Base-by-base conservation (phyloP, 768 basidiomycete genomes). In the Sarcodon aspratus region DNA sequence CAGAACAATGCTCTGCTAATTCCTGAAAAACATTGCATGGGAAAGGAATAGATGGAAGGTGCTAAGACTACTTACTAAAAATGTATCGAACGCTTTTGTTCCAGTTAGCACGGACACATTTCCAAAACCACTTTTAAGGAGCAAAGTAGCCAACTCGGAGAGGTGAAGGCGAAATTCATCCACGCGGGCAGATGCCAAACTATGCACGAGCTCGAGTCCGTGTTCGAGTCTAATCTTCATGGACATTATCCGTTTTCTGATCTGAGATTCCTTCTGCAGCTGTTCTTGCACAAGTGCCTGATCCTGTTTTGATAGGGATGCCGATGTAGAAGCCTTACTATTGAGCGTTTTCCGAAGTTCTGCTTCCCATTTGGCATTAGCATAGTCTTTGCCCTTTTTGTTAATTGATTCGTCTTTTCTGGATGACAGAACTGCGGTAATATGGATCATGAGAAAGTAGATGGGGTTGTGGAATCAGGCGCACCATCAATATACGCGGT, bases 291-390 rank as follows among this genome's bases (percentile, higher is more conserved):
- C 77, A n/a, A 90, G 73, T 0, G 79, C 82, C 52, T 85, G 80
- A 50, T 96, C 90, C 50, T 85, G 82, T 60, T 92, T 97, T 1
- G 87, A 88, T 13, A 97, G 63, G 1, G 69, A 69, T 6, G 65
- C 67, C 12, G 56, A 48, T 1, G 70, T 56, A 1, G 64, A 59
- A 61, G 88, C 90, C 69, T 97, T 97, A 48, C 67, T 77, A 6
- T 88, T 87, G 1, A 97, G 69, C 0, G 83, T 79, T 55, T 87
- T 82, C 9, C 93, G 79, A n/a, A 95, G 69, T 52, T 99, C 94
- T 27, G 82, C 85, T 52, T 99, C 96, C 95, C 95, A 99, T 58
- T 89, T 84, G 13, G 89, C 85, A 11, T 95, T 85, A 34, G 89
- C 90, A 6, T 85, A 79, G 50, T 82, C 85, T 56, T 96, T 97